These are phyloP conservation scores for Alisma plantagoaquatica DNA, from an alignment of 106 monocot species.

Conservation along the genomic window DNA sequence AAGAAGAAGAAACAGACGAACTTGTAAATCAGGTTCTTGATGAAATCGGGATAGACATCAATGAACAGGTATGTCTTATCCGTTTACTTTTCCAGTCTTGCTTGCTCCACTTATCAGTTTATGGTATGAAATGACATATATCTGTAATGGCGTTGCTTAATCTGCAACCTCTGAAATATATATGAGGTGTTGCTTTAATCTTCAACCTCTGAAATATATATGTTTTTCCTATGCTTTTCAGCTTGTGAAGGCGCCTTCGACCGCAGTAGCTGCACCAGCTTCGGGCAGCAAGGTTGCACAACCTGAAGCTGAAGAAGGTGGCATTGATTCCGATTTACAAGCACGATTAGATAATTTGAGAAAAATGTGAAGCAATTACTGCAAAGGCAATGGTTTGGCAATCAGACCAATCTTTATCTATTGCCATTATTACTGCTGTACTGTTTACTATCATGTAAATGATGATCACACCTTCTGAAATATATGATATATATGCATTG, in stretches of 20 bases:
- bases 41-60: conserved; percentile 90
- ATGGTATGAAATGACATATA: too few species aligned
- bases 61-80: conserved; percentile 44
- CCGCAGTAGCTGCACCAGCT: conserved; percentile 44
- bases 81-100: neutral
- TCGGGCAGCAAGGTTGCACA: conserved; percentile 51
- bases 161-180: too few species aligned
- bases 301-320: conserved; percentile 46
- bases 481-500: too few species aligned
- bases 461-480: too few species aligned
- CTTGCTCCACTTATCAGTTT: too few species aligned
- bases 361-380: conserved; percentile 88
- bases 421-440: too few species aligned
- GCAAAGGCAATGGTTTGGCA: too few species aligned
- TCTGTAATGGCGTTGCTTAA: too few species aligned
- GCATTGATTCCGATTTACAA: conserved; percentile 76
- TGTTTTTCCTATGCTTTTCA: too few species aligned
- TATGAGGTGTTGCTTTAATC: too few species aligned
- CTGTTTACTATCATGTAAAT: neutral
- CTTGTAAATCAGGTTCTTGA: conserved; percentile 95
- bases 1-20: conserved; percentile 91
- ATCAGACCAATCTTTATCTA: too few species aligned
- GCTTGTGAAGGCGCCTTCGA: conserved; percentile 79
- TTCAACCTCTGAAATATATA: too few species aligned
- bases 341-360: conserved; percentile 81